Percentiles rank a stretch among this genome's conserved stretches.
Evolutionary conservation across 768 basidiomycete genomes (phyloP).

Genomic region (Lentinula raphanica): DNA sequence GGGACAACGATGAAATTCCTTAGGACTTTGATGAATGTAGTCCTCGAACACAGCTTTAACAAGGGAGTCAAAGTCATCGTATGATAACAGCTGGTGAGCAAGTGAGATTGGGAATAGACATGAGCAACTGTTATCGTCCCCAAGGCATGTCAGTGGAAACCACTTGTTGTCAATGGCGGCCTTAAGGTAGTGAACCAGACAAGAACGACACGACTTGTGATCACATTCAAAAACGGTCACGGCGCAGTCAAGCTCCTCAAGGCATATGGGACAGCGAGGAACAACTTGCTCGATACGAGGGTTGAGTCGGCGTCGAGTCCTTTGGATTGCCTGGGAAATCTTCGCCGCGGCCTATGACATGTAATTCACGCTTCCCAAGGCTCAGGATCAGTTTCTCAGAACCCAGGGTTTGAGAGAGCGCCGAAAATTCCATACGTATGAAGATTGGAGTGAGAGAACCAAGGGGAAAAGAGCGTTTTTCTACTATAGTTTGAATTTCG

Average conservation of each 20-base stretch:
- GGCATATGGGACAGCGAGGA: slow-evolving; percentile 63
- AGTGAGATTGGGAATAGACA: slow-evolving; percentile 47
- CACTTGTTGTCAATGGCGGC: slow-evolving; percentile 50
- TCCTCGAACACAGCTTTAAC: slow-evolving; percentile 55
- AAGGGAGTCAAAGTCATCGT: slow-evolving; percentile 49
- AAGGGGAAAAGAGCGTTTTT: slow-evolving; percentile 41
- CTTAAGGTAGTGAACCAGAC: slow-evolving; percentile 52
- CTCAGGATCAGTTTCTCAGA: slow-evolving; percentile 53
- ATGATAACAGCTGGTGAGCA: slow-evolving; percentile 45
- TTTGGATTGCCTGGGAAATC: slow-evolving; percentile 37
- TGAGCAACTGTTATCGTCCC: slow-evolving; percentile 53
- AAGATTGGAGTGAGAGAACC: slow-evolving; percentile 42
- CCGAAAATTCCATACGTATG: slow-evolving; percentile 37
- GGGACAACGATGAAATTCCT: slow-evolving; percentile 71
- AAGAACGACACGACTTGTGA: slow-evolving; percentile 64
- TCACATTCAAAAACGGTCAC: slow-evolving; percentile 50
- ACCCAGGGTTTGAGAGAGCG: slow-evolving; percentile 47
- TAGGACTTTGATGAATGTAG: slow-evolving; percentile 52
- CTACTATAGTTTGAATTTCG: slow-evolving; percentile 34
- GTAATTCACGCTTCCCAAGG: slow-evolving; percentile 33
- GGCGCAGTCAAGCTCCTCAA: slow-evolving; percentile 48
- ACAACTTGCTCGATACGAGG: slow-evolving; percentile 16
- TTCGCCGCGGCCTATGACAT: slow-evolving; percentile 48
- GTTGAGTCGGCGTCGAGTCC: slow-evolving; percentile 21
- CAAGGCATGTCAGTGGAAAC: slow-evolving; percentile 72